phyloP scores from a whole-genome alignment of 2,329 filamentous ascomycete species.

The Phialophora chinensis region DNA sequence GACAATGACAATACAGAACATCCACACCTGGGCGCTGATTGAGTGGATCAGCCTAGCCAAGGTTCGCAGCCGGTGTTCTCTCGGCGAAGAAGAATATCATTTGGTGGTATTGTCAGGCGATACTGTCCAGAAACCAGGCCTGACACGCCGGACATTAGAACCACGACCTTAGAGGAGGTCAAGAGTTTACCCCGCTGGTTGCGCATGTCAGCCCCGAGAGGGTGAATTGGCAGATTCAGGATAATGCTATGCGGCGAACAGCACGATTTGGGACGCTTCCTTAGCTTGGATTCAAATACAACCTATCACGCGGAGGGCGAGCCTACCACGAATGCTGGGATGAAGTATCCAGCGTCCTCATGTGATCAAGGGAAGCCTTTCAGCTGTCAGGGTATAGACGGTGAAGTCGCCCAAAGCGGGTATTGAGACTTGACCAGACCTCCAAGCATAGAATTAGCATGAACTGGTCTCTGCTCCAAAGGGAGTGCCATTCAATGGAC shows the following conservation, averaged over 20 bases:
- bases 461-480: neutral
- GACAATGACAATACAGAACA: constrained; percentile 11
- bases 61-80: neutral
- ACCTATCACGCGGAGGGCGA: too few relatives aligned
- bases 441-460: neutral
- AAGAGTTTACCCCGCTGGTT: constrained; percentile 2
- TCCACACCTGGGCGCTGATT: constrained; percentile 17
- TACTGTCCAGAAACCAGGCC: neutral
- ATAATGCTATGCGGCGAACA: neutral
- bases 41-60: neutral
- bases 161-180: constrained; percentile 1
- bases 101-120: neutral
- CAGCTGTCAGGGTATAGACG: neutral
- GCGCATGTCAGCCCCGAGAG: neutral
- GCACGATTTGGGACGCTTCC: neutral
- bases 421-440: neutral
- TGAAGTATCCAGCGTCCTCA: neutral
- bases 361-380: neutral
- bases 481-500: neutral
- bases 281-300: neutral
- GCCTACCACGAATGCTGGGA: neutral
- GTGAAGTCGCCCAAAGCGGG: neutral
- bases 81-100: neutral
- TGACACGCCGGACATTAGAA: neutral
- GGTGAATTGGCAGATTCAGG: neutral